Conservation (phyloP, 2,329 filamentous ascomycete genomes). For the Ustulina deusta region DNA sequence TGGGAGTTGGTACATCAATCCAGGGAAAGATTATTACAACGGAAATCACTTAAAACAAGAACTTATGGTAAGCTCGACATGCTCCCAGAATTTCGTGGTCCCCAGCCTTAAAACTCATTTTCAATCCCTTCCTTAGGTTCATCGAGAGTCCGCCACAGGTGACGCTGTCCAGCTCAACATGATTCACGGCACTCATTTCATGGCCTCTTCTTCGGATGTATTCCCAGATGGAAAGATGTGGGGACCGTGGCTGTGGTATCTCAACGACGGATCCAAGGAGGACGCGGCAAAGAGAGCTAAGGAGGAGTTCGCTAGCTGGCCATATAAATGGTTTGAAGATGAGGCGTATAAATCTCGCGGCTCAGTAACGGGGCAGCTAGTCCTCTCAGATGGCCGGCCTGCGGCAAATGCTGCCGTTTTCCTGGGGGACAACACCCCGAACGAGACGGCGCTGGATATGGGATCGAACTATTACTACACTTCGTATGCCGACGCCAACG, state of each 20-base stretch:
- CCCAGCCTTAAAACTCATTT: not conserved
- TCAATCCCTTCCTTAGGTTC: conserved; percentile 47
- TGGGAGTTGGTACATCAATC: conserved; percentile 64
- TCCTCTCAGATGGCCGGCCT: conserved; percentile 61
- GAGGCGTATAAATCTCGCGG: conserved; percentile 62
- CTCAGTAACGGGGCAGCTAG: conserved; percentile 57
- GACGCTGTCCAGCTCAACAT: conserved; percentile 66
- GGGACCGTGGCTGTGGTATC: conserved; percentile 60
- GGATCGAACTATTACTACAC: conserved; percentile 64
- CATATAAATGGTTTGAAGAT: conserved; percentile 62
- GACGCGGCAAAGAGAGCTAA: conserved; percentile 56
- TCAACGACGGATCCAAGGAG: conserved; percentile 60
- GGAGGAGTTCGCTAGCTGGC: conserved; percentile 59
- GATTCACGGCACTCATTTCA: conserved; percentile 64
- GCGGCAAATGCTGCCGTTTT: conserved; percentile 62
- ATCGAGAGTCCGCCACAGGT: conserved; percentile 62
- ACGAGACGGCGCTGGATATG: conserved; percentile 60
- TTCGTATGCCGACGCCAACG: conserved; percentile 57
- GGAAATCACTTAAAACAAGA: conserved; percentile 66
- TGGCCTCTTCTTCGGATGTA: conserved; percentile 52
- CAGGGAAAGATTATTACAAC: conserved; percentile 65
- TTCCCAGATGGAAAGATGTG: conserved; percentile 57
- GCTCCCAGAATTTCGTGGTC: not conserved
- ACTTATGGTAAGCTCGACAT: conserved; percentile 53
- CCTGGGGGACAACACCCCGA: conserved; percentile 61